Percentiles rank a stretch among this genome's conserved stretches.
phyloP scores from a whole-genome alignment of 2,329 filamentous ascomycete genomes.

The Phyllosticta capitalensis region DNA sequence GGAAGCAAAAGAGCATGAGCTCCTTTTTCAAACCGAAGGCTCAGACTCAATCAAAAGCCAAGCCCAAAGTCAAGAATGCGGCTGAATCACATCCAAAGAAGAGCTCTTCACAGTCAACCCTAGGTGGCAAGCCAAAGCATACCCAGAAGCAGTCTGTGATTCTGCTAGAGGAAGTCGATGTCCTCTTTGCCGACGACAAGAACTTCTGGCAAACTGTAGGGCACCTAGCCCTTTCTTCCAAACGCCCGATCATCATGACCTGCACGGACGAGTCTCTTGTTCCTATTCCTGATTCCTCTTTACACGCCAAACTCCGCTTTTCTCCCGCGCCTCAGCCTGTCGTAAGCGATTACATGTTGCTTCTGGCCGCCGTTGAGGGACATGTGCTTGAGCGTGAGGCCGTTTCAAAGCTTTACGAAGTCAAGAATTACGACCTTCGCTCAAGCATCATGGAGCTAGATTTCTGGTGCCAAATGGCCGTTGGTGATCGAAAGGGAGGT shows the following conservation, averaged over 20 bases:
- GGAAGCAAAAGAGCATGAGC: slow-evolving; percentile 69
- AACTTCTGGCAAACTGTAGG: slow-evolving; percentile 85
- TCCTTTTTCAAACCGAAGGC: slow-evolving; percentile 59
- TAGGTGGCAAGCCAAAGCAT: slow-evolving; percentile 23
- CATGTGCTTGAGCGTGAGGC: slow-evolving; percentile 63
- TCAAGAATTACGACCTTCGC: slow-evolving; percentile 63
- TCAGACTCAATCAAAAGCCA: slow-evolving; percentile 11
- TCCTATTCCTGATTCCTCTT: slow-evolving; percentile 60
- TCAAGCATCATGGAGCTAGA: slow-evolving; percentile 76
- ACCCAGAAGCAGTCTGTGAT: slow-evolving; percentile 88
- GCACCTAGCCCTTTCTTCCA: slow-evolving; percentile 70
- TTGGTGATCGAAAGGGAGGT: slow-evolving; percentile 80
- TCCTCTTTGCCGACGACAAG: slow-evolving; percentile 91
- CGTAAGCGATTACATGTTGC: slow-evolving; percentile 69
- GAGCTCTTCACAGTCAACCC: slow-evolving; percentile 19
- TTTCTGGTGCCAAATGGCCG: slow-evolving; percentile 94
- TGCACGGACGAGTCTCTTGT: slow-evolving; percentile 88
- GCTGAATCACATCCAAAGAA: background rate
- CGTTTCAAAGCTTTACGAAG: slow-evolving; percentile 59
- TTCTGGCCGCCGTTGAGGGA: slow-evolving; percentile 80
- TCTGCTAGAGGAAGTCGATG: slow-evolving; percentile 83
- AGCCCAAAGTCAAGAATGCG: slow-evolving; percentile 6
- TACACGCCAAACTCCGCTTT: slow-evolving; percentile 80
- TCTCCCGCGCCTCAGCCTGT: slow-evolving; percentile 54
- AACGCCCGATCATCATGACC: slow-evolving; percentile 86